A percentile compares a stretch with the other conserved stretches of the same genome.
These are phyloP conservation scores for Cladophialophora chaetospira DNA, from an alignment of 2,329 filamentous ascomycete species.

Conservation along the genomic window DNA sequence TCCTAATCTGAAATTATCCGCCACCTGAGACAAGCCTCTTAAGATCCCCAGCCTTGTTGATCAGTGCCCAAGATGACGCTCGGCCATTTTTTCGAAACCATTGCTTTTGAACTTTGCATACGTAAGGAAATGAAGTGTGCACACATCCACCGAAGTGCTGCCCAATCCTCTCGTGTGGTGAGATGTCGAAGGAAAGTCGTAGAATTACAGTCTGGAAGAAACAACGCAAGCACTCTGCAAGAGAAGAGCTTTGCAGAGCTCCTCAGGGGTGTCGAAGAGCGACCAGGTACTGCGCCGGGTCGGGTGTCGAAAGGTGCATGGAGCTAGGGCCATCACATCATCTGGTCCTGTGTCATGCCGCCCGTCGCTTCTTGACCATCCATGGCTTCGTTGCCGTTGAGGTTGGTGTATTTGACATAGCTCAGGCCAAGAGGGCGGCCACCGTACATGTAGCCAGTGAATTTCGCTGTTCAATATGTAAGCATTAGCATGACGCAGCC, in stretches of 20 bases:
- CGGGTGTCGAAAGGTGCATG: no score
- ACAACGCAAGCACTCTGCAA: background rate
- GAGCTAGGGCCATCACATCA: constrained; percentile 66
- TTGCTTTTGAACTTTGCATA: constrained; percentile 5
- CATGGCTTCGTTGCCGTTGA: constrained; percentile 70
- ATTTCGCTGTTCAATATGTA: constrained; percentile 67
- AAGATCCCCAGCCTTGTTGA: background rate
- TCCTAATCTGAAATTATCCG: constrained; percentile 6
- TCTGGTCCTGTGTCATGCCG: constrained; percentile 93
- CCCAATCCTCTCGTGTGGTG: background rate
- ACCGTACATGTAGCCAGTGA: constrained; percentile 96
- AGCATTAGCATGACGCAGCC: background rate
- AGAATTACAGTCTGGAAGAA: constrained; percentile 10
- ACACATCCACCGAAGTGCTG: background rate
- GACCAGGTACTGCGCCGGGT: background rate
- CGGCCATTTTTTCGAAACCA: constrained; percentile 5
- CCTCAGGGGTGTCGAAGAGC: background rate
- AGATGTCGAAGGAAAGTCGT: constrained; percentile 9
- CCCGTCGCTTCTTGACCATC: constrained; percentile 71
- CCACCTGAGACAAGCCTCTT: background rate
- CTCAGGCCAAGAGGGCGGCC: constrained; percentile 89
- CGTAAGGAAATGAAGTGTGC: background rate
- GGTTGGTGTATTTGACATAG: constrained; percentile 88
- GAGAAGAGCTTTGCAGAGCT: background rate
- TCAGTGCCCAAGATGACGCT: constrained; percentile 1